Percentiles rank a stretch among this genome's conserved stretches.
Conservation (phyloP, 2,329 filamentous ascomycete species). For the Alternaria burnsii region DNA sequence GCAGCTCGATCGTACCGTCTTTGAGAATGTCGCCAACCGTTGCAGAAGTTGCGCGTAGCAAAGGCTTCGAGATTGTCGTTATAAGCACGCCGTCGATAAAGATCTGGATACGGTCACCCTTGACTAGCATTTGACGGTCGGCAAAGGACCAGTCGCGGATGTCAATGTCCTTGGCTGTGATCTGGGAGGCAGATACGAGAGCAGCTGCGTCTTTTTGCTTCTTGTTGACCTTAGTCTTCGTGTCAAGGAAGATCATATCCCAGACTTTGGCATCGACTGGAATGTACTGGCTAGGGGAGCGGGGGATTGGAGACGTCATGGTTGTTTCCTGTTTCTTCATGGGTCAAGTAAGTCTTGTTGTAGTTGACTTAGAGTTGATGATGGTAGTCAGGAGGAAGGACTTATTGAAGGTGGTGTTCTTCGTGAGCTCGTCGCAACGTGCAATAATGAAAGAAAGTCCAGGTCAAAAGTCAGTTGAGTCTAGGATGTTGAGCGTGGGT, state of each 20-base stretch:
- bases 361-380: no score
- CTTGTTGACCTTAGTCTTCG: background rate
- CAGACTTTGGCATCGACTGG: background rate
- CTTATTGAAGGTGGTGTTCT: background rate
- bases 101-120: rapidly evolving
- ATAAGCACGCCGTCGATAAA: background rate
- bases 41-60: background rate
- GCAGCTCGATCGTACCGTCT: rapidly evolving
- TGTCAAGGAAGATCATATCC: background rate
- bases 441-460: background rate
- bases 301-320: background rate
- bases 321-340: background rate
- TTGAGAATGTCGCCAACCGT: background rate
- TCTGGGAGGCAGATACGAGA: rapidly evolving
- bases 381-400: background rate
- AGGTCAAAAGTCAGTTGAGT: background rate
- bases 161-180: background rate
- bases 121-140: background rate
- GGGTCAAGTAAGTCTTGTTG: no score
- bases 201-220: background rate
- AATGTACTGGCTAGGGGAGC: no score
- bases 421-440: background rate
- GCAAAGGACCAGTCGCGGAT: background rate
- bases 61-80: background rate
- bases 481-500: background rate